phyloP scores from a whole-genome alignment of 2,329 filamentous ascomycete species.

The Dactylellina haptotyla region DNA sequence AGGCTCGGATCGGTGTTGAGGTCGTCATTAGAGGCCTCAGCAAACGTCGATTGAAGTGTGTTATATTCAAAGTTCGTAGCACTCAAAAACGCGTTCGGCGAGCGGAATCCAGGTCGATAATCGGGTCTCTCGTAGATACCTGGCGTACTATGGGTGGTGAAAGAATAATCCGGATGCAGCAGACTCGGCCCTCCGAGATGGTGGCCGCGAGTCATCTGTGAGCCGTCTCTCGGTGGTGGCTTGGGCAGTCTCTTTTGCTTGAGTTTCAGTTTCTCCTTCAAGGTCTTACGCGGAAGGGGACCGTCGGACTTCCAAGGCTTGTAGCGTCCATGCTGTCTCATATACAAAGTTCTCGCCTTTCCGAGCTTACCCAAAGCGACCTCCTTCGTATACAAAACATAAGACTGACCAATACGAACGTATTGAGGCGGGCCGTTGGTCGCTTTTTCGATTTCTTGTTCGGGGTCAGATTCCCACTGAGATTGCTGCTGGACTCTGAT shows the following conservation, averaged over 20 bases:
- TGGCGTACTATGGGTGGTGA: constrained; percentile 33
- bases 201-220: constrained; percentile 27
- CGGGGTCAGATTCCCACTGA: constrained; percentile 49
- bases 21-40: constrained; percentile 35
- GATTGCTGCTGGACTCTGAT: constrained; percentile 51
- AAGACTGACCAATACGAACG: constrained; percentile 50
- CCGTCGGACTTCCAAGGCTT: constrained; percentile 51
- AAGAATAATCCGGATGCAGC: constrained; percentile 45
- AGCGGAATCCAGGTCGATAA: constrained; percentile 44
- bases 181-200: constrained; percentile 20
- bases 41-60: constrained; percentile 35
- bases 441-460: constrained; percentile 49
- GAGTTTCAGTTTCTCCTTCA: constrained; percentile 51
- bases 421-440: constrained; percentile 45
- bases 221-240: constrained; percentile 44
- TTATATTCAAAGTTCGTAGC: constrained; percentile 45
- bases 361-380: constrained; percentile 48
- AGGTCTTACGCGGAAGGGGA: constrained; percentile 48
- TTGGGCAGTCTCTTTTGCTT: constrained; percentile 52
- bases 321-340: constrained; percentile 50
- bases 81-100: constrained; percentile 39
- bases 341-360: constrained; percentile 47
- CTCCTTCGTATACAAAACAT: constrained; percentile 50
- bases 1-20: constrained; percentile 46
- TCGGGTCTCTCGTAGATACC: constrained; percentile 48